Evolutionary conservation across 306 rosid genomes (phyloP).

Genomic region (Delonix regia): DNA sequence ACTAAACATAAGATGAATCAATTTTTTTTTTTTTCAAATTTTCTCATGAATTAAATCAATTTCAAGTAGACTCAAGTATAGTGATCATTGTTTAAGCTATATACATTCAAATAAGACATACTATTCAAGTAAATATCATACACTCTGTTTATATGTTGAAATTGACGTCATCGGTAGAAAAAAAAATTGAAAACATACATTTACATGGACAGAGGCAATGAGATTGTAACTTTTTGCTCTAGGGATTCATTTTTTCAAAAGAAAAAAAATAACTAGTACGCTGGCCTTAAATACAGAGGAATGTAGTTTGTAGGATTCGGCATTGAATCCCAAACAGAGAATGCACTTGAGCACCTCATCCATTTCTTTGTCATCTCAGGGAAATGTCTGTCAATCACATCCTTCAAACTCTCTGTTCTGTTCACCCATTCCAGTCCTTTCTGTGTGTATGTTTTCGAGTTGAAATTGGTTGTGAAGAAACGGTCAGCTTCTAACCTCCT

Average conservation of each 20-base stretch:
- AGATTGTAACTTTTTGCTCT: not conserved
- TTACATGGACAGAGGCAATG: not conserved
- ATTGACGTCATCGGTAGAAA: too few species aligned
- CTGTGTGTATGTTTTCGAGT: conserved; percentile 62
- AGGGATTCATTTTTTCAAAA: not conserved
- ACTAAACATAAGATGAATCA: too few species aligned
- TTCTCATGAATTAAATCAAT: too few species aligned
- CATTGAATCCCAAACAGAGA: conserved; percentile 70
- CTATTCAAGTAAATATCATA: too few species aligned
- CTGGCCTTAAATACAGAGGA: conserved; percentile 60
- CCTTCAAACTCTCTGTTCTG: conserved; percentile 71
- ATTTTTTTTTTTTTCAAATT: too few species aligned
- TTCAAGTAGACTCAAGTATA: too few species aligned
- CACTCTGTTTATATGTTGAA: too few species aligned
- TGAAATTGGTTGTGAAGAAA: conserved; percentile 76
- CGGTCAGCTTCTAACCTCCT: conserved; percentile 89
- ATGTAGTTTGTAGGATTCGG: conserved; percentile 53
- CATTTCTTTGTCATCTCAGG: conserved; percentile 65
- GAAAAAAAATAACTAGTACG: conserved; percentile 11
- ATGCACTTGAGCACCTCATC: conserved; percentile 77
- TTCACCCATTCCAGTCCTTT: conserved; percentile 78
- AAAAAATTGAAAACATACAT: too few species aligned
- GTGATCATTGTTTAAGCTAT: too few species aligned
- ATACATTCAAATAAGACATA: too few species aligned
- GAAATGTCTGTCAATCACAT: conserved; percentile 69